These are phyloP conservation scores for Micractinium sp. DNA, from an alignment of 139 green algal species.

Conservation along the genomic window DNA sequence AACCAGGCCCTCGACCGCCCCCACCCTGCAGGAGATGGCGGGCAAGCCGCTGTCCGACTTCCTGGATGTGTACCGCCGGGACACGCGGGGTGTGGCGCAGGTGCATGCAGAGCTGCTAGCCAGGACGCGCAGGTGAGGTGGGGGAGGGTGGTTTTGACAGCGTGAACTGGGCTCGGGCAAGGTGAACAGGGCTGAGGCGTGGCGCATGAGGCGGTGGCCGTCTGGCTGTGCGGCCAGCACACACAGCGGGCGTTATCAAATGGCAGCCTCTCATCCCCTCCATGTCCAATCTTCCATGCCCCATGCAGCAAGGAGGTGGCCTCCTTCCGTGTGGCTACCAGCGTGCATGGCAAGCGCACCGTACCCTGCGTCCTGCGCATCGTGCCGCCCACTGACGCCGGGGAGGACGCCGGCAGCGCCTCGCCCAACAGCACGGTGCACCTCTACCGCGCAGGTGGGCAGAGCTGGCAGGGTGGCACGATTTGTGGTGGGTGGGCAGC, in stretches of 20 bases:
- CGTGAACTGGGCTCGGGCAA: not conserved
- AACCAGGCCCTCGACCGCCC: not conserved
- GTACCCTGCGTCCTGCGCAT: not conserved
- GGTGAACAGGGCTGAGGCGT: not conserved
- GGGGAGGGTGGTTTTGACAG: not conserved
- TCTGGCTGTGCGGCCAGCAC: not conserved
- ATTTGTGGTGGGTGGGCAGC: not conserved
- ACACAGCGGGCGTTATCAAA: not conserved
- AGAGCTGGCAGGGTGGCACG: not conserved
- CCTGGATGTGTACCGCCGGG: not conserved
- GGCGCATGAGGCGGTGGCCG: too few species aligned
- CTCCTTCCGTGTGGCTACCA: not conserved
- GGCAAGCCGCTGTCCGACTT: not conserved
- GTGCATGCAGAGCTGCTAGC: slow-evolving; percentile 5
- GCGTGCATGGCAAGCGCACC: not conserved
- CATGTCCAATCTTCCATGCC: not conserved
- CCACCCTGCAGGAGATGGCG: not conserved
- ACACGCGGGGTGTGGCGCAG: not conserved
- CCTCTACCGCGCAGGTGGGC: slow-evolving; percentile 13
- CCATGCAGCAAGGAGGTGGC: not conserved
- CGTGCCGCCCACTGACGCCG: not conserved
- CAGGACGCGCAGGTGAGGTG: not conserved
- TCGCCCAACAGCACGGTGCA: not conserved
- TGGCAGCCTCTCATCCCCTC: not conserved
- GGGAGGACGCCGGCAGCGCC: not conserved